phyloP scores from a whole-genome alignment of 257 asterid genomes.

The Henckelia pumila region DNA sequence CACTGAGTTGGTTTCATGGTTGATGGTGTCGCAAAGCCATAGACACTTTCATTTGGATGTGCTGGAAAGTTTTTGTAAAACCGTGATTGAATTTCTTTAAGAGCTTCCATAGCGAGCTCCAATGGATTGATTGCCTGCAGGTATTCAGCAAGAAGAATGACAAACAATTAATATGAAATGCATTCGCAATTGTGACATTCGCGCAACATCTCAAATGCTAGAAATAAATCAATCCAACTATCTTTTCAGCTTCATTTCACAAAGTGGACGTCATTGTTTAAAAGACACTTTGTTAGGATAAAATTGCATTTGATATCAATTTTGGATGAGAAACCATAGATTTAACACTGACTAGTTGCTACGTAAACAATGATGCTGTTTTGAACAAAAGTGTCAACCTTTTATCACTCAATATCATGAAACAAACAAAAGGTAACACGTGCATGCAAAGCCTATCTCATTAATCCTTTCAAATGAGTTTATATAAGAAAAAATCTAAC shows the following conservation, averaged over 20 bases:
- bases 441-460: neutral
- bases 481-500: neutral
- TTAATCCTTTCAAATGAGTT: conserved; percentile 7
- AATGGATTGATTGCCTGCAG: conserved; percentile 85
- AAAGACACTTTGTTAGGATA: neutral
- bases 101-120: conserved; percentile 95
- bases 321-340: conserved; percentile 5
- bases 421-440: neutral
- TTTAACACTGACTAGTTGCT: too few species aligned
- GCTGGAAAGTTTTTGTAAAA: conserved; percentile 89
- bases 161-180: neutral
- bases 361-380: too few species aligned
- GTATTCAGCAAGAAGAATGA: conserved; percentile 20
- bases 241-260: conserved; percentile 2
- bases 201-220: neutral
- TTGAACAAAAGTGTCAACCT: neutral
- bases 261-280: neutral
- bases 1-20: conserved; percentile 99
- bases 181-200: conserved; percentile 1
- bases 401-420: neutral
- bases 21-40: conserved; percentile 94
- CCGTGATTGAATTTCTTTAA: conserved; percentile 70
- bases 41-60: conserved; percentile 68
- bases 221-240: conserved; percentile 4
- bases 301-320: neutral